These are phyloP conservation scores for Coniochaeta sp. DNA, from an alignment of 2,329 filamentous ascomycete genomes.

Conservation along the genomic window DNA sequence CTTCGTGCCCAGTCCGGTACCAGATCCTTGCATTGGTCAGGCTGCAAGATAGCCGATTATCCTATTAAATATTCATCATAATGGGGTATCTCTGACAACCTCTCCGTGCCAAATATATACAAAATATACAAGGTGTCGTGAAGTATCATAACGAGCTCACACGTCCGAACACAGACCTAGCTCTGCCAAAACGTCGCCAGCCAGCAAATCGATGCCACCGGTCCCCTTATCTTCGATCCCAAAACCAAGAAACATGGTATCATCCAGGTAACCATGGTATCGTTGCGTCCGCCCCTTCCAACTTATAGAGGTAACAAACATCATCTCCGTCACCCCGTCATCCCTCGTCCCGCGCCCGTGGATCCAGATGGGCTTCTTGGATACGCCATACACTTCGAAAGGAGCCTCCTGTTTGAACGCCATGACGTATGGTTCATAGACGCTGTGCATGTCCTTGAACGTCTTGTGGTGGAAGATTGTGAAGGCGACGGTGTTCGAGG, in stretches of 20 bases:
- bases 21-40: too few relatives aligned
- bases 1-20: background rate
- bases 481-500: constrained; percentile 46
- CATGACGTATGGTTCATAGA: constrained; percentile 50
- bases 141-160: background rate
- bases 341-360: constrained; percentile 32
- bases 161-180: constrained; percentile 24
- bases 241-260: constrained; percentile 46
- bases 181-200: constrained; percentile 37
- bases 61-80: background rate
- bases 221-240: constrained; percentile 45
- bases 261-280: constrained; percentile 50
- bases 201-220: constrained; percentile 42
- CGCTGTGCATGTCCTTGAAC: constrained; percentile 36
- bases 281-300: constrained; percentile 39
- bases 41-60: background rate
- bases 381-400: constrained; percentile 42
- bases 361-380: constrained; percentile 46
- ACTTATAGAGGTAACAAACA: constrained; percentile 49
- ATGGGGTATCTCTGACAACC: background rate
- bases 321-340: constrained; percentile 34
- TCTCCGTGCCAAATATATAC: background rate
- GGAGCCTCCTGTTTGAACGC: constrained; percentile 39
- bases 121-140: background rate
- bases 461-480: constrained; percentile 48